Conservation (phyloP, 768 basidiomycete genomes). For the Boletus rubescentipes region DNA sequence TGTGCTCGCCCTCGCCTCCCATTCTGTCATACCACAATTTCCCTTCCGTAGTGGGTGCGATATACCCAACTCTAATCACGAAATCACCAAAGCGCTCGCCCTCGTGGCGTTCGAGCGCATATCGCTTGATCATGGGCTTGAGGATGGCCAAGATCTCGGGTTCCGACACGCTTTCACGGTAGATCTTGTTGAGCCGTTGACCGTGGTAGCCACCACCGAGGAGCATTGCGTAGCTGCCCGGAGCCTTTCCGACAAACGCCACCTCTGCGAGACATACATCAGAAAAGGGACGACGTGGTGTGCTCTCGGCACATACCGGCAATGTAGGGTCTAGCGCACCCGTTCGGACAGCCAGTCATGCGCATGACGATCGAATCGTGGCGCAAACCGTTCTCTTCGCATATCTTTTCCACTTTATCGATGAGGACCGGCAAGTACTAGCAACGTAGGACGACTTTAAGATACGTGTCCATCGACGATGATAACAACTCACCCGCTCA, state of each 20-base stretch:
- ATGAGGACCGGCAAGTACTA: constrained; percentile 91
- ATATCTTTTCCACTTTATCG: constrained; percentile 92
- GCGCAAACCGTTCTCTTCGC: constrained; percentile 89
- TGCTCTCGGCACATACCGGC: constrained; percentile 53
- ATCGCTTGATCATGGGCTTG: constrained; percentile 90
- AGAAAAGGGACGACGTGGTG: not conserved
- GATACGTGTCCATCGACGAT: constrained; percentile 16
- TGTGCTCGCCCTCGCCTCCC: constrained; percentile 72
- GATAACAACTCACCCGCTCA: constrained; percentile 48
- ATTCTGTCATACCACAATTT: constrained; percentile 83
- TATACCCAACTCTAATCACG: constrained; percentile 88
- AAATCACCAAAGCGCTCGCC: constrained; percentile 97
- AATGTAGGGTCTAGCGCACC: constrained; percentile 90
- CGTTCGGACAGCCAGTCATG: constrained; percentile 97
- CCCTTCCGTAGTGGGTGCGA: constrained; percentile 80
- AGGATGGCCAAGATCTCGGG: constrained; percentile 90
- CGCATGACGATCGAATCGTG: constrained; percentile 97
- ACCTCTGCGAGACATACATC: constrained; percentile 55
- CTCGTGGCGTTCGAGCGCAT: constrained; percentile 80
- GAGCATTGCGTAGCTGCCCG: constrained; percentile 89
- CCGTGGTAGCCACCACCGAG: constrained; percentile 96
- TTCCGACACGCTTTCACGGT: constrained; percentile 86
- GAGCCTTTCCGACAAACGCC: constrained; percentile 96
- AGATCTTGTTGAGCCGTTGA: constrained; percentile 94
- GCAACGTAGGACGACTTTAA: constrained; percentile 36